These are phyloP conservation scores for Acarospora socialis DNA, from an alignment of 2,329 filamentous ascomycete genomes.

Conservation along the genomic window DNA sequence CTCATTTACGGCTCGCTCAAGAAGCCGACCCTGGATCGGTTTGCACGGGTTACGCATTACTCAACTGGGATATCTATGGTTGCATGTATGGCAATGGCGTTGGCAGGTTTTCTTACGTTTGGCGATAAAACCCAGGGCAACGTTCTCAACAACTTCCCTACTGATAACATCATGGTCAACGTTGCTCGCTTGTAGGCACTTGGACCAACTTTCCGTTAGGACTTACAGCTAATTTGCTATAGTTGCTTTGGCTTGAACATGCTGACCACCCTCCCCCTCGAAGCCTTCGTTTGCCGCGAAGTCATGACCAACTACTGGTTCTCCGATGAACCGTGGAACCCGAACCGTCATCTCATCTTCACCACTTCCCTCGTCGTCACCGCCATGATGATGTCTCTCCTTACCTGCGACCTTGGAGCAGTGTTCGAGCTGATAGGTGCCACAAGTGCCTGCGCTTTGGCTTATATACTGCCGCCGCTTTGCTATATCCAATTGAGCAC, in stretches of 20 bases:
- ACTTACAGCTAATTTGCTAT: conserved; percentile 1
- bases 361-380: conserved; percentile 68
- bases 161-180: conserved; percentile 85
- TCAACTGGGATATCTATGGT: conserved; percentile 79
- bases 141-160: conserved; percentile 92
- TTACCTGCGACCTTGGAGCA: conserved; percentile 85
- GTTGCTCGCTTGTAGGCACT: conserved; percentile 58
- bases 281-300: conserved; percentile 94
- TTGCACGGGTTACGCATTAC: conserved; percentile 83
- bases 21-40: conserved; percentile 90
- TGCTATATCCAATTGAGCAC: conserved; percentile 91
- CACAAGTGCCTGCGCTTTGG: conserved; percentile 83
- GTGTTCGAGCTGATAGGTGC: conserved; percentile 95
- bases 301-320: conserved; percentile 85
- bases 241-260: conserved; percentile 94
- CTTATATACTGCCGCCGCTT: conserved; percentile 86
- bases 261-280: conserved; percentile 89
- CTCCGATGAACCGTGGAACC: conserved; percentile 59
- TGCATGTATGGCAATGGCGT: conserved; percentile 79
- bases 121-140: conserved; percentile 86
- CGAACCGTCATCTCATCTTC: conserved; percentile 73
- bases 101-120: conserved; percentile 84
- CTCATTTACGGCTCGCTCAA: conserved; percentile 92
- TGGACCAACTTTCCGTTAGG: too few relatives aligned
- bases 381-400: conserved; percentile 61